Evolutionary conservation across 768 basidiomycete genomes (phyloP).

Genomic region (Phaeotremella skinneri): DNA sequence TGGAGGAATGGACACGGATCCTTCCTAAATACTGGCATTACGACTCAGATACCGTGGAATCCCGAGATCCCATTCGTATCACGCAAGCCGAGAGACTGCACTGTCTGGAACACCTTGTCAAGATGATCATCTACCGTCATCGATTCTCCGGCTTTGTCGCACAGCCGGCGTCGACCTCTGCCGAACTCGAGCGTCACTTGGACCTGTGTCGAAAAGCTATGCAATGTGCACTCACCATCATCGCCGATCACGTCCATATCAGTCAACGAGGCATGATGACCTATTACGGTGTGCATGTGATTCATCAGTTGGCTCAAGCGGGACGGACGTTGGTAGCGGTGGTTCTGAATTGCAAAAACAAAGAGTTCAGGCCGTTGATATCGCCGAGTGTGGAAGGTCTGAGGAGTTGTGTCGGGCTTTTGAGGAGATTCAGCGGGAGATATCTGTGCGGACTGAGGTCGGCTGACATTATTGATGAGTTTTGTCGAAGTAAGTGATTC

Average conservation of each 20-base stretch:
- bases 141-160: slow-evolving; percentile 57
- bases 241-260: slow-evolving; percentile 76
- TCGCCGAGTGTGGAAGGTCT: slow-evolving; percentile 79
- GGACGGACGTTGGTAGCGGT: slow-evolving; percentile 86
- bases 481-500: slow-evolving; percentile 68
- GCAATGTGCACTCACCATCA: slow-evolving; percentile 74
- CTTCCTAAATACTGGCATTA: slow-evolving; percentile 78
- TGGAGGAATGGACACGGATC: slow-evolving; percentile 73
- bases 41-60: slow-evolving; percentile 72
- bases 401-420: slow-evolving; percentile 80
- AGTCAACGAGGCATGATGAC: slow-evolving; percentile 81
- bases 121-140: slow-evolving; percentile 85
- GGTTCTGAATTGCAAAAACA: slow-evolving; percentile 81
- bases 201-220: slow-evolving; percentile 61
- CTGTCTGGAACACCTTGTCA: slow-evolving; percentile 80
- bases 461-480: slow-evolving; percentile 91
- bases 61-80: slow-evolving; percentile 80
- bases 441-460: slow-evolving; percentile 89
- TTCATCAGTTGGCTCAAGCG: slow-evolving; percentile 90
- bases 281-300: slow-evolving; percentile 92
- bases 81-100: slow-evolving; percentile 84
- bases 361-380: slow-evolving; percentile 70
- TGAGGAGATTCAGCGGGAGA: slow-evolving; percentile 81
- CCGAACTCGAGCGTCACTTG: slow-evolving; percentile 60
- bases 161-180: slow-evolving; percentile 55